Base-by-base conservation (phyloP, 2,329 filamentous ascomycete species). In the Epicoccum sorghinum region DNA sequence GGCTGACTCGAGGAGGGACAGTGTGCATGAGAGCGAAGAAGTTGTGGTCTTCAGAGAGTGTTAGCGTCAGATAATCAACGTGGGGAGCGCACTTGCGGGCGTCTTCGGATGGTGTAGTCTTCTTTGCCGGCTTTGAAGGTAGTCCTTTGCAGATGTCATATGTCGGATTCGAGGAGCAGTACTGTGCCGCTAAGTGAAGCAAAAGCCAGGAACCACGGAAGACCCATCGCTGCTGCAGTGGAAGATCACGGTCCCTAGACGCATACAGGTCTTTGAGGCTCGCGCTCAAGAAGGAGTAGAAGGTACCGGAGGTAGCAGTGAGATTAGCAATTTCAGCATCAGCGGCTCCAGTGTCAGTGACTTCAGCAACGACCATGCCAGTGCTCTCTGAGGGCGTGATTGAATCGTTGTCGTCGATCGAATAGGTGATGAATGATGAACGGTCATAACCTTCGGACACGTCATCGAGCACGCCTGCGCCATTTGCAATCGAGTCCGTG, bases 161-260 rank as follows among this genome's bases (percentile, higher is more conserved):
- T 25, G 30, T 42, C 7, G 61, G 48, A 14, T 68, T 62, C 2
- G 56, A 63, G 1, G 56, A 42, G 22, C 54, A 66, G 9, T 49
- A 46, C 25, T 66, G 52, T 22, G 61, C 47, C 1, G 58, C 57
- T 38, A 56, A 57, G 22, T 56, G 25, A 3, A 69, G 46, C 4
- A 68, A 23, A 8, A 69, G 46, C 49, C 55, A 59, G 38, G 60
- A 57, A 25, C 64, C 65, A 6, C 59, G 59, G 46, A 61, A 60
- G n/a, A 39, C 38, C 59, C 59, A 66, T 4, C 62, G 55, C 12
- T 65, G 51, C 25, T 60, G 24, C 2, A 57, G 35, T 5, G 57
- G 41, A 32, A 61, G 7, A 14, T 60, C 22, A 12, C 41, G 50
- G 3, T 57, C 47, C 10, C 60, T 45, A 12, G 47, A 41, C 7